A percentile compares a stretch with the other conserved stretches of the same genome.
Conservation (phyloP, 2,329 filamentous ascomycete genomes). For the Monilinia vaccinii-corymbosi region DNA sequence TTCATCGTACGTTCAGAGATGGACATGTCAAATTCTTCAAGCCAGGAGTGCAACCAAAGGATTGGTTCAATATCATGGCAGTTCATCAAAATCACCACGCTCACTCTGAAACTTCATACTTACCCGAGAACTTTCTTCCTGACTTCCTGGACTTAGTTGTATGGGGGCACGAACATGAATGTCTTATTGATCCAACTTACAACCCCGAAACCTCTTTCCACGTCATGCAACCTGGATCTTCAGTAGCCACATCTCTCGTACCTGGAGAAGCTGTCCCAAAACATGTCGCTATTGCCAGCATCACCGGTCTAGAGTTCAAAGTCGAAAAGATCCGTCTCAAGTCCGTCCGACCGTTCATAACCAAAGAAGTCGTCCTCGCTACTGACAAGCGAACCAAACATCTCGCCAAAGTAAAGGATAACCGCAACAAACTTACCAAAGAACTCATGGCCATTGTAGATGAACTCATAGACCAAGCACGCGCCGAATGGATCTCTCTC, state of each 20-base stretch:
- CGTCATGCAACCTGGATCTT: slow-evolving; percentile 96
- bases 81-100: slow-evolving; percentile 96
- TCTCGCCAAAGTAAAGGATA: slow-evolving; percentile 73
- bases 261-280: slow-evolving; percentile 86
- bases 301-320: slow-evolving; percentile 76
- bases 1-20: slow-evolving; percentile 89
- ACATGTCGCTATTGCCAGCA: slow-evolving; percentile 75
- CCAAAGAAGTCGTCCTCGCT: slow-evolving; percentile 68
- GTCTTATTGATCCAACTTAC: slow-evolving; percentile 70
- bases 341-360: slow-evolving; percentile 83
- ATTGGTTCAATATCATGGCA: slow-evolving; percentile 94
- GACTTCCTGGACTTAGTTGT: slow-evolving; percentile 85
- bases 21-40: slow-evolving; percentile 90
- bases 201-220: slow-evolving; percentile 88
- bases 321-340: slow-evolving; percentile 76
- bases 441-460: slow-evolving; percentile 72
- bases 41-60: slow-evolving; percentile 66
- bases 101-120: slow-evolving; percentile 83
- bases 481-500: slow-evolving; percentile 68
- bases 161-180: slow-evolving; percentile 98
- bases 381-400: slow-evolving; percentile 69
- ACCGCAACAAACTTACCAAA: slow-evolving; percentile 69
- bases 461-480: slow-evolving; percentile 79
- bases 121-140: slow-evolving; percentile 88
- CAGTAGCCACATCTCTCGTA: slow-evolving; percentile 85